A percentile compares a stretch with the other conserved stretches of the same genome.
phyloP scores from a whole-genome alignment of 495 filamentous ascomycete species.

The Niebla homalea region DNA sequence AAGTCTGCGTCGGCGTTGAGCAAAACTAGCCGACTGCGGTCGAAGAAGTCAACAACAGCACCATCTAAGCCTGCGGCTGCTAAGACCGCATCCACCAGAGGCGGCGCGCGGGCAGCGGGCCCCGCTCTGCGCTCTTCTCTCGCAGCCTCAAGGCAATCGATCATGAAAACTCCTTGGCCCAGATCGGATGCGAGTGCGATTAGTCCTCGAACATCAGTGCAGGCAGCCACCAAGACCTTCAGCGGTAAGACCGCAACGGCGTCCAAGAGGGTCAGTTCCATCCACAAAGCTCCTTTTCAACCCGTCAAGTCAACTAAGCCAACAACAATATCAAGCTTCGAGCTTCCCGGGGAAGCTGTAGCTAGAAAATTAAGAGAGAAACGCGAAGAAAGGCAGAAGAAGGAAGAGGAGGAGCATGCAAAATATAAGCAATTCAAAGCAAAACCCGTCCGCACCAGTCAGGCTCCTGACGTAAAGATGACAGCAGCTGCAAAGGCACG shows the following conservation, averaged over 20 bases:
- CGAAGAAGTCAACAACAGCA: constrained; percentile 1
- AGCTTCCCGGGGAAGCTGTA: constrained; percentile 60
- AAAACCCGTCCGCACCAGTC: constrained; percentile 37
- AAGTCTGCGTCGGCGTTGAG: neutral
- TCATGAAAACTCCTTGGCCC: too few species aligned
- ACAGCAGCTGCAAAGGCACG: constrained; percentile 48
- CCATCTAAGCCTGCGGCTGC: neutral
- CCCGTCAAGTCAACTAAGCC: constrained; percentile 44
- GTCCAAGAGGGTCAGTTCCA: constrained; percentile 21
- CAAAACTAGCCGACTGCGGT: neutral
- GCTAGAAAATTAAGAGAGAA: constrained; percentile 55
- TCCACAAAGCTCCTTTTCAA: constrained; percentile 27
- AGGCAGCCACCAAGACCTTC: too few species aligned
- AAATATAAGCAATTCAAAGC: constrained; percentile 52
- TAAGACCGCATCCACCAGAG: neutral
- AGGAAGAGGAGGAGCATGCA: constrained; percentile 35
- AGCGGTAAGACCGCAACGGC: neutral
- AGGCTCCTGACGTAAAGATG: constrained; percentile 23
- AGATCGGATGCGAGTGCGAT: too few species aligned
- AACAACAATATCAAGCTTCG: constrained; percentile 50
- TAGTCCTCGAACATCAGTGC: too few species aligned
- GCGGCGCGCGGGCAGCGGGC: too few species aligned
- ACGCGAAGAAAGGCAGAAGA: constrained; percentile 47
- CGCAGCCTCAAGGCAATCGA: too few species aligned
- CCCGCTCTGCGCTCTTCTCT: too few species aligned